phyloP scores from a whole-genome alignment of 192 early-diverging fungal genomes.

The Entomortierella parvispora region DNA sequence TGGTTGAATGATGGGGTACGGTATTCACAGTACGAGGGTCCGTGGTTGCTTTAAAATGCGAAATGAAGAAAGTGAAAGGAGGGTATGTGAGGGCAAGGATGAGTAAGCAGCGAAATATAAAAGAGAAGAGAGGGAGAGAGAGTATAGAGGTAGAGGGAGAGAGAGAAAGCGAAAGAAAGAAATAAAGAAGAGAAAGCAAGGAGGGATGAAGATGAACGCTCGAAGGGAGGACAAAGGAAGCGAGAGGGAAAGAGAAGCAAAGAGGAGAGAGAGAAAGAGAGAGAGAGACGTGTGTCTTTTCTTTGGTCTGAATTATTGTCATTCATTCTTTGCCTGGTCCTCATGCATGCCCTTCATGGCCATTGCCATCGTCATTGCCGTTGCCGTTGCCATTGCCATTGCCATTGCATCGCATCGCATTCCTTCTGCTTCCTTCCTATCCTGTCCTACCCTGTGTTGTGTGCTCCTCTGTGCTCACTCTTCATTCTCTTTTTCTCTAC shows the following conservation, averaged over 20 bases:
- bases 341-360: too few species aligned
- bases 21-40: too few species aligned
- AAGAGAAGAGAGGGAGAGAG: conserved; percentile 6
- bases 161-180: conserved; percentile 1
- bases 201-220: conserved; percentile 5
- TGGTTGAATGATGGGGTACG: too few species aligned
- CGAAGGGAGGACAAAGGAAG: neutral
- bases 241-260: neutral
- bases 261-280: neutral
- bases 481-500: conserved; percentile 1
- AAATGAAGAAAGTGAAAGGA: conserved; percentile 16
- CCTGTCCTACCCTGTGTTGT: neutral
- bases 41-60: too few species aligned
- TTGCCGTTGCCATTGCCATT: too few species aligned
- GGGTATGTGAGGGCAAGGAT: conserved; percentile 29
- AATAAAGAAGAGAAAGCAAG: neutral
- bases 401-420: too few species aligned
- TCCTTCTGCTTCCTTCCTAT: too few species aligned
- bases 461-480: neutral
- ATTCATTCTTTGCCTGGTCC: neutral
- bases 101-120: conserved; percentile 38
- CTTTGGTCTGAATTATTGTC: neutral
- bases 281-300: neutral
- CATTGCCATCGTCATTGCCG: too few species aligned
- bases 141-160: conserved; percentile 18